phyloP scores from a whole-genome alignment of 2,329 filamentous ascomycete species.

The Metarhizium brunneum region DNA sequence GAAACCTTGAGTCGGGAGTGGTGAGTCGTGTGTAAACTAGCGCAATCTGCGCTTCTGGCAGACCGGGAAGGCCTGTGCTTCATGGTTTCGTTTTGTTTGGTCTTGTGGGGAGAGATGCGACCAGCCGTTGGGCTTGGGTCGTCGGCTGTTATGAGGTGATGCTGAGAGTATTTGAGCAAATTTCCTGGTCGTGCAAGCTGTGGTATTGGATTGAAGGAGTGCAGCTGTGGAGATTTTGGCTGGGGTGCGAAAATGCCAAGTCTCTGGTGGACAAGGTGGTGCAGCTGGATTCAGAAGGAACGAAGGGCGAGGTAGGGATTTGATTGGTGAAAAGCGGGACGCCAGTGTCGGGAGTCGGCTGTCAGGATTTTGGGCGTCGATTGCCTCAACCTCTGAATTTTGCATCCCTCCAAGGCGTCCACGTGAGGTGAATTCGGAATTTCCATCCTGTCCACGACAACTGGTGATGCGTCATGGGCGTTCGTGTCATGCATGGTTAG shows the following conservation, averaged over 20 bases:
- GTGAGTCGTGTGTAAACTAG: not conserved
- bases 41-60: not conserved
- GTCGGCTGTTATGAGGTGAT: not conserved
- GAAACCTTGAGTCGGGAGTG: not conserved
- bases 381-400: no score
- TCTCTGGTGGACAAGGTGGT: not conserved
- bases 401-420: no score
- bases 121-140: not conserved
- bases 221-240: not conserved
- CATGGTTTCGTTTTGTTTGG: not conserved
- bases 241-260: not conserved
- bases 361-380: not conserved
- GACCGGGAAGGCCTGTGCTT: not conserved
- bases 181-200: not conserved
- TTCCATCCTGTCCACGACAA: no score
- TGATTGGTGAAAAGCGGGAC: not conserved
- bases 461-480: no score
- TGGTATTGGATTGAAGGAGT: not conserved
- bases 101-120: not conserved
- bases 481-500: no score
- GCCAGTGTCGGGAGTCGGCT: not conserved
- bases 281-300: not conserved
- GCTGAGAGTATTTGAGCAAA: conserved; percentile 12
- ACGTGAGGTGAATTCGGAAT: no score
- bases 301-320: not conserved